Percentiles rank a stretch among this genome's conserved stretches.
Conservation (phyloP, 2,329 filamentous ascomycete species). For the Colletotrichum sansevieriae region DNA sequence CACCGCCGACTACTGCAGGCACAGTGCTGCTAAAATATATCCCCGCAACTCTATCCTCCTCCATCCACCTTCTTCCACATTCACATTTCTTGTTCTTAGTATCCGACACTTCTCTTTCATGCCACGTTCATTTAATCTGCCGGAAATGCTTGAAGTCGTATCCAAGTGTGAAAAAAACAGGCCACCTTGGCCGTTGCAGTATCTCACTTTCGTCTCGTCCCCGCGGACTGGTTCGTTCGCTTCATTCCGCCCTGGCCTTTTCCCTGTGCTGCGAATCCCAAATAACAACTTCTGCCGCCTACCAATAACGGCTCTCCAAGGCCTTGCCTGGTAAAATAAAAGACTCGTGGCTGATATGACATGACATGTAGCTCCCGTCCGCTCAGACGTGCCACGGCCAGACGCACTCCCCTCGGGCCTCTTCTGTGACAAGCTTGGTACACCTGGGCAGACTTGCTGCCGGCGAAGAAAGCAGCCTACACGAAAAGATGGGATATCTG, state of each 20-base stretch:
- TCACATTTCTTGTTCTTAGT: background rate
- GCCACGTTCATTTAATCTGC: background rate
- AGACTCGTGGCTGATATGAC: conserved; percentile 13
- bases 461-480: conserved; percentile 6
- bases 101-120: background rate
- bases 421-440: conserved; percentile 36
- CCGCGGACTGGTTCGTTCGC: background rate
- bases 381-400: conserved; percentile 17
- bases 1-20: conserved; percentile 16
- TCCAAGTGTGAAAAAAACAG: background rate
- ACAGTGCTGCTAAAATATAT: conserved; percentile 24
- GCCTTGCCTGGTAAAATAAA: background rate
- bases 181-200: conserved; percentile 1
- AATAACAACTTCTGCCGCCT: conserved; percentile 2
- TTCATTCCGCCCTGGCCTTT: background rate
- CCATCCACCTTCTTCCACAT: background rate
- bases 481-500: conserved; percentile 21
- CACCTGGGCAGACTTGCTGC: conserved; percentile 19
- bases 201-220: conserved; percentile 22
- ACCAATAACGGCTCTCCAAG: background rate
- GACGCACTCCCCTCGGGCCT: conserved; percentile 21
- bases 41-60: conserved; percentile 32
- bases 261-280: background rate
- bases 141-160: conserved; percentile 1
- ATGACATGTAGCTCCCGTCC: conserved; percentile 3